Percentiles rank a stretch among this genome's conserved stretches.
phyloP scores from a whole-genome alignment of 352 stramenopile genomes.

The Phytophthora gonapodyides region DNA sequence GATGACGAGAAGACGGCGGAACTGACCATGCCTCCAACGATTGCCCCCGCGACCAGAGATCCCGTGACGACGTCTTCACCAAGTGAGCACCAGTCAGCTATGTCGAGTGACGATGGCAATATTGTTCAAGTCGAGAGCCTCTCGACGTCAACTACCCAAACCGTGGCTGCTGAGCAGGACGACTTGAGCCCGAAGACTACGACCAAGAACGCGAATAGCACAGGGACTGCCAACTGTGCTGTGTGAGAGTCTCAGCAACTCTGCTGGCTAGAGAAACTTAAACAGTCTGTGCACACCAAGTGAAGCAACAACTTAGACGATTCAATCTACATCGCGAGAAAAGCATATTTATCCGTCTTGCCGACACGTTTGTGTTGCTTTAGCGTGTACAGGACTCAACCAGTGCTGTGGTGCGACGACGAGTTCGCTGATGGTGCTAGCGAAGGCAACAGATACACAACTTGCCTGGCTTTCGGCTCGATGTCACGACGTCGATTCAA shows the following conservation, averaged over 20 bases:
- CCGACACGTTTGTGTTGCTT: too few species aligned
- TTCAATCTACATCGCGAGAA: too few species aligned
- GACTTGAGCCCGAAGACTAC: neutral
- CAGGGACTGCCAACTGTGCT: conserved; percentile 8
- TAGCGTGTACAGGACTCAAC: neutral
- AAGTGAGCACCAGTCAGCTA: too few species aligned
- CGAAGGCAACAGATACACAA: too few species aligned
- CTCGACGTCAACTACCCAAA: neutral
- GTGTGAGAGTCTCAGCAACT: conserved; percentile 4
- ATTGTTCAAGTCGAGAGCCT: neutral
- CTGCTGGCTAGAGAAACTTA: too few species aligned
- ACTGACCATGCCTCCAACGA: conserved; percentile 16
- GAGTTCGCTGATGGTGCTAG: neutral
- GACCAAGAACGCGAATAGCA: neutral
- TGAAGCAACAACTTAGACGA: too few species aligned
- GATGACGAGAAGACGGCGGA: neutral
- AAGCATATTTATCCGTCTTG: too few species aligned
- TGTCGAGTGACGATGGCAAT: too few species aligned
- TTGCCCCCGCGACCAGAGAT: conserved; percentile 6
- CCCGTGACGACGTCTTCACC: too few species aligned
- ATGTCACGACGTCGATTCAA: too few species aligned
- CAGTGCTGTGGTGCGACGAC: neutral
- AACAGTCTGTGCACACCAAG: too few species aligned
- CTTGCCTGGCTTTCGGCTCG: too few species aligned
- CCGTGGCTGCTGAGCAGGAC: conserved; percentile 7